These are phyloP conservation scores for Diplodia intermedia DNA, from an alignment of 2,329 filamentous ascomycete species.

Conservation along the genomic window DNA sequence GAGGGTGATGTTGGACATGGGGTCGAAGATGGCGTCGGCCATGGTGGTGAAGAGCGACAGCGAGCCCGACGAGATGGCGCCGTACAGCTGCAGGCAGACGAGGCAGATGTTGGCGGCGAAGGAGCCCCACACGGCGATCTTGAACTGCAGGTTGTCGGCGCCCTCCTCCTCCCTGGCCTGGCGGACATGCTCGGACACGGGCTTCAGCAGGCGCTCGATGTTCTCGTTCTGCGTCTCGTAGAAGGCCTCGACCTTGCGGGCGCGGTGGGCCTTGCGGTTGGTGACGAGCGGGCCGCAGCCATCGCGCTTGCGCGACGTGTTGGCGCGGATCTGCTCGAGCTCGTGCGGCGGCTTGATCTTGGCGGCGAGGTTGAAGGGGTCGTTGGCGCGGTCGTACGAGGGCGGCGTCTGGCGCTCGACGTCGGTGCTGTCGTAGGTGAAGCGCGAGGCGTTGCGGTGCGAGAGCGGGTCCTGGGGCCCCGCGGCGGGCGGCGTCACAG, in stretches of 20 bases:
- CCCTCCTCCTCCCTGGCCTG: slow-evolving; percentile 80
- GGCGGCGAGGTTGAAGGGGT: slow-evolving; percentile 80
- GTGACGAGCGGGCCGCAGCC: slow-evolving; percentile 55
- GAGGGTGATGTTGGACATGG: slow-evolving; percentile 84
- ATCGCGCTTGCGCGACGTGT: slow-evolving; percentile 77
- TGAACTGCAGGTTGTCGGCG: slow-evolving; percentile 79
- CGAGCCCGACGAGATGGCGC: slow-evolving; percentile 84
- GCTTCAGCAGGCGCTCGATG: slow-evolving; percentile 89
- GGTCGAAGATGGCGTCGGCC: slow-evolving; percentile 95
- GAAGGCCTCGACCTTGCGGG: slow-evolving; percentile 74
- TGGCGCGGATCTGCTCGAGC: slow-evolving; percentile 78
- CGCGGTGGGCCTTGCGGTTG: slow-evolving; percentile 51
- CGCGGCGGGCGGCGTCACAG: slow-evolving; percentile 38
- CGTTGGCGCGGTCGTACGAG: slow-evolving; percentile 68
- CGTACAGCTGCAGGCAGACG: slow-evolving; percentile 84
- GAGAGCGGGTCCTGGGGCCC: slow-evolving; percentile 46
- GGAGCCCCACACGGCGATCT: slow-evolving; percentile 70
- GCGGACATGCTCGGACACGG: slow-evolving; percentile 86
- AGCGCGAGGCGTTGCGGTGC: slow-evolving; percentile 43
- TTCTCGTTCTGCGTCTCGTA: slow-evolving; percentile 92
- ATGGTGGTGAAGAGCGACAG: slow-evolving; percentile 96
- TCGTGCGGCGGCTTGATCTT: slow-evolving; percentile 80
- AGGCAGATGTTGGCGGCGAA: slow-evolving; percentile 83
- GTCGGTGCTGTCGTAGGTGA: slow-evolving; percentile 44
- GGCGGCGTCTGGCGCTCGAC: slow-evolving; percentile 61